Evolutionary conservation across 208 protist genomes (phyloP), one percentile per base, ranked within the genome.

Genomic region (Phytomonas francai): DNA sequence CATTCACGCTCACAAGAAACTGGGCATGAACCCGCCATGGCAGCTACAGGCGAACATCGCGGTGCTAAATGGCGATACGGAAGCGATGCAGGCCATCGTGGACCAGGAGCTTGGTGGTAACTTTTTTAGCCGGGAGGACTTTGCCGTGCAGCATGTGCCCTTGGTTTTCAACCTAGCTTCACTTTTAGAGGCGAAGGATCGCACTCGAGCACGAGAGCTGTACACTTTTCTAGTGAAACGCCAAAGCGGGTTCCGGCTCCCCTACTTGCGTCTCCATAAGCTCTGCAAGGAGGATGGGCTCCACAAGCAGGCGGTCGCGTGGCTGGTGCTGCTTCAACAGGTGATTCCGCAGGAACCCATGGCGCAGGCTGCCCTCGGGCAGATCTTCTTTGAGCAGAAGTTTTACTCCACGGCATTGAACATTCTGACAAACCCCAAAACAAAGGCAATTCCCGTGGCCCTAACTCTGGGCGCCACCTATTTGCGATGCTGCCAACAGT

Each of bases 221-320:
- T 93, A 95, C 73, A 76, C 84, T 36, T 85, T 83, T 70, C 83
- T 95, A 25, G 82, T 95, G n/a, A 90, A 92, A 67, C 78, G 84
- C 33, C 82, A 88, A 62, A 81, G 80, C 62, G 75, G 73, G 77
- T 92, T 93, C 57, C 59, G 64, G 3, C 67, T 79, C 25, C 79
- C 89, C 12, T 95, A 93, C 68, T 79, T 92, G 60, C 87, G 89
- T 28, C 75, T 95, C 16, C 70, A 90, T 72, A 54, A 67, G 42
- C 70, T 95, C 58, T 80, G 83, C n/a, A 81, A 78, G 71, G 67
- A 67, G 33, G 84, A 79, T 16, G 83, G 83, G 19, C 71, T 79
- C 39, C 59, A 78, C 30, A 73, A 76, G 65, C 81, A 93, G 74
- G 74, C 89, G n/a, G 80, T 93, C 30, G 77, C 81, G 65, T 95